These are phyloP conservation scores for Candida odintsovae DNA, from an alignment of 805 yeast genomes.

Conservation along the genomic window DNA sequence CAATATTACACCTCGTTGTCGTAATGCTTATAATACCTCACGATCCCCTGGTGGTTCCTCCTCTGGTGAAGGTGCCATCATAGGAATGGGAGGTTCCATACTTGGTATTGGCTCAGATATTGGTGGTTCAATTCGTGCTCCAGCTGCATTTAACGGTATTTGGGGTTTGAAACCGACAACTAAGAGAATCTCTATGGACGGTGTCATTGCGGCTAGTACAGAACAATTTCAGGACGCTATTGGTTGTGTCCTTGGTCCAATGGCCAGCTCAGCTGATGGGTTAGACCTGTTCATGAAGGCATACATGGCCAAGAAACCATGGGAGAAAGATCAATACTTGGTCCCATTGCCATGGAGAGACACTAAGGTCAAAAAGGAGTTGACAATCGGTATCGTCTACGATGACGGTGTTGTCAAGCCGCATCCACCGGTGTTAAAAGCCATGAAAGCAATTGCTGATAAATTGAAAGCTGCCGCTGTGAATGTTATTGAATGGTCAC, in stretches of 20 bases:
- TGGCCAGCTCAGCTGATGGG: slow-evolving; percentile 60
- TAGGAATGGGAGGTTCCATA: slow-evolving; percentile 53
- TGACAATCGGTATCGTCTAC: slow-evolving; percentile 57
- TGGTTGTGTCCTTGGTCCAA: slow-evolving; percentile 62
- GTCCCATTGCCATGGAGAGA: slow-evolving; percentile 36
- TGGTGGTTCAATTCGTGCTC: slow-evolving; percentile 66
- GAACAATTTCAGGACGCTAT: slow-evolving; percentile 43
- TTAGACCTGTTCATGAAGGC: slow-evolving; percentile 61
- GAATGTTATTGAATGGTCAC: slow-evolving; percentile 48
- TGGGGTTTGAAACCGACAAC: slow-evolving; percentile 62
- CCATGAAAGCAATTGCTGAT: slow-evolving; percentile 44
- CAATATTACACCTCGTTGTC: slow-evolving; percentile 52
- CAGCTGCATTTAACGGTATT: slow-evolving; percentile 59
- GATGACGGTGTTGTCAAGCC: slow-evolving; percentile 65
- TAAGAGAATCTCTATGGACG: slow-evolving; percentile 40
- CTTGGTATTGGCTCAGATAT: slow-evolving; percentile 67
- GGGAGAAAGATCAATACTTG: slow-evolving; percentile 39
- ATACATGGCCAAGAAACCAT: slow-evolving; percentile 46
- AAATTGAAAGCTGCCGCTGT: slow-evolving; percentile 56
- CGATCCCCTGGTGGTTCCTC: slow-evolving; percentile 69
- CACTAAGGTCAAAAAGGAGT: slow-evolving; percentile 28
- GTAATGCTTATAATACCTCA: slow-evolving; percentile 51
- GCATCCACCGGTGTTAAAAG: slow-evolving; percentile 59
- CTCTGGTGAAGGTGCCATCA: slow-evolving; percentile 66
- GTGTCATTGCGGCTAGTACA: slow-evolving; percentile 7